Evolutionary conservation across 768 basidiomycete genomes (phyloP).

Genomic region (Scleroderma citrinum): DNA sequence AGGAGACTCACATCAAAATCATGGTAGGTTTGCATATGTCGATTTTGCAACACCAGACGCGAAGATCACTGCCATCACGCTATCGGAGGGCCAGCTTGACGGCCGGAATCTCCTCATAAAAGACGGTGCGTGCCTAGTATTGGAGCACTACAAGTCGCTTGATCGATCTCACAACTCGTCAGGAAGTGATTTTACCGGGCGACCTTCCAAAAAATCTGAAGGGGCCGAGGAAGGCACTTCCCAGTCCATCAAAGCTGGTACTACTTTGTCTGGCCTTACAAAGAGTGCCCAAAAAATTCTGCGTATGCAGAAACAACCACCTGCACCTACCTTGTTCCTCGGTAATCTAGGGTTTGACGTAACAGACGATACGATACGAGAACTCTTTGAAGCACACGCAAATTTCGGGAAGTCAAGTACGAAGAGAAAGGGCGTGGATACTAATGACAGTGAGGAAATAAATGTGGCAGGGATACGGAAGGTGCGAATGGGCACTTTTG

Average conservation of each 20-base stretch:
- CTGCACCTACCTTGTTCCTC: constrained; percentile 83
- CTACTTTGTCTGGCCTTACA: constrained; percentile 33
- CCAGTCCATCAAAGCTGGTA: constrained; percentile 31
- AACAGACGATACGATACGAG: constrained; percentile 68
- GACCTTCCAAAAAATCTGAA: constrained; percentile 46
- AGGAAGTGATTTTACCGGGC: constrained; percentile 74
- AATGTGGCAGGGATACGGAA: constrained; percentile 63
- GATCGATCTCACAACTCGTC: neutral
- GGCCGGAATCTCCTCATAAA: constrained; percentile 91
- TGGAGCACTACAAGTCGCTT: constrained; percentile 5
- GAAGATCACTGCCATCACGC: constrained; percentile 66
- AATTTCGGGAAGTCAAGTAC: constrained; percentile 24
- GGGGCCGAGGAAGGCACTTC: constrained; percentile 22
- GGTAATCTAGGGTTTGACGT: constrained; percentile 93
- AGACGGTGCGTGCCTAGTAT: constrained; percentile 51
- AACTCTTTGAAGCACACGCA: constrained; percentile 68
- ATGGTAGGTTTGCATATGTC: constrained; percentile 85
- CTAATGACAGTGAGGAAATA: constrained; percentile 22
- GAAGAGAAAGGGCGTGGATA: constrained; percentile 28
- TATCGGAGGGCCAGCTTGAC: constrained; percentile 77
- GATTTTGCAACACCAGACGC: constrained; percentile 81
- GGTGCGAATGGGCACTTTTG: constrained; percentile 91
- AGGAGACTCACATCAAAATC: no score
- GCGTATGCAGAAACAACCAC: constrained; percentile 70
- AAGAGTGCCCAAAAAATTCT: constrained; percentile 79